A percentile compares a stretch with the other conserved stretches of the same genome.
Conservation (phyloP, 306 rosid genomes). For the Ammopiptanthus mongolicus region DNA sequence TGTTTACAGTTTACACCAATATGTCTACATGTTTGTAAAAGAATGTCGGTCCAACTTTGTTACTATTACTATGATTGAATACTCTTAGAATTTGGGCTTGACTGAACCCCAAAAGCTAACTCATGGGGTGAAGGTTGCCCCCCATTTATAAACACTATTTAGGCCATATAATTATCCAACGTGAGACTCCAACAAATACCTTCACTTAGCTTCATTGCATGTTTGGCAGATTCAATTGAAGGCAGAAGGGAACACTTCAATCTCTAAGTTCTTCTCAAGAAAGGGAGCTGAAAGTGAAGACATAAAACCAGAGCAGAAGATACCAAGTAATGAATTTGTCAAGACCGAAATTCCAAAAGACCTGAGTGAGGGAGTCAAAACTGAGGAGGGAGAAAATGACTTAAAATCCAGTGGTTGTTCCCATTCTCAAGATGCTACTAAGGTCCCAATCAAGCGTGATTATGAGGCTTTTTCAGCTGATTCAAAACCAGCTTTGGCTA, state of each 20-base stretch:
- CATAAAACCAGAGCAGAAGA: conserved; percentile 29
- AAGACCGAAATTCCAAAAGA: conserved; percentile 30
- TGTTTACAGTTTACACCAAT: not conserved
- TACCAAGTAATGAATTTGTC: conserved; percentile 3
- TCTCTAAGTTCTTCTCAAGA: conserved; percentile 59
- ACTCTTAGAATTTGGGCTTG: not conserved
- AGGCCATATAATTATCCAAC: too few species aligned
- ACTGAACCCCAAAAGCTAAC: too few species aligned
- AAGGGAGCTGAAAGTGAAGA: conserved; percentile 45
- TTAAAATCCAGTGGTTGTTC: conserved; percentile 16
- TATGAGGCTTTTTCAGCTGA: conserved; percentile 41
- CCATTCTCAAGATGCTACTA: conserved; percentile 21
- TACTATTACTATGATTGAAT: not conserved
- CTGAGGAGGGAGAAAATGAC: conserved; percentile 29
- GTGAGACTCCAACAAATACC: not conserved
- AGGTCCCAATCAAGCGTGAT: conserved; percentile 49
- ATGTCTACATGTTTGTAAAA: not conserved
- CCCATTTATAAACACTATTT: too few species aligned
- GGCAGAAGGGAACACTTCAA: conserved; percentile 45
- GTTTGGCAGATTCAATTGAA: conserved; percentile 60
- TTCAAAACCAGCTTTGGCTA: conserved; percentile 25
- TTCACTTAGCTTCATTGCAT: not conserved
- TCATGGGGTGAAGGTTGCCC: too few species aligned
- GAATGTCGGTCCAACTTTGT: not conserved
- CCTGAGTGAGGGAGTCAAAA: conserved; percentile 30